These are phyloP conservation scores for Myriangium duriaei DNA, from an alignment of 2,329 filamentous ascomycete genomes.

Conservation along the genomic window DNA sequence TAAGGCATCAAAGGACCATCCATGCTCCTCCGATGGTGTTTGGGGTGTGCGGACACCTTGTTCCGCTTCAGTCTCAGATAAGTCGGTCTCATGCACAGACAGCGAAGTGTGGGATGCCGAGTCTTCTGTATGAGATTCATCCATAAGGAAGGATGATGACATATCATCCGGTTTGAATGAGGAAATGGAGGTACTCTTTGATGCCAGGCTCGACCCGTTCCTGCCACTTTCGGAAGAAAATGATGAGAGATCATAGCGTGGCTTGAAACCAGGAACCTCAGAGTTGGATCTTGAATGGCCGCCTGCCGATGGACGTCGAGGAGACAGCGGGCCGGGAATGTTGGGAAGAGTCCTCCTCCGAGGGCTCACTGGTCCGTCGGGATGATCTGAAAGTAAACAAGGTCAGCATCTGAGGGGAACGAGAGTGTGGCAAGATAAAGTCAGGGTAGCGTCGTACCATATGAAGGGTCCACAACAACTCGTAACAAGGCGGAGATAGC, in stretches of 20 bases:
- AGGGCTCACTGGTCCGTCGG: conserved; percentile 20
- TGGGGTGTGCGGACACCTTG: conserved; percentile 12
- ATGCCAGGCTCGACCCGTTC: conserved; percentile 8
- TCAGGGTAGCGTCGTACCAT: too few species aligned
- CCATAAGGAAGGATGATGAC: conserved; percentile 49
- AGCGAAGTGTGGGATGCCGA: conserved; percentile 9
- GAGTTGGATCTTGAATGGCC: conserved; percentile 37
- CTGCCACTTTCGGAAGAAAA: conserved; percentile 1
- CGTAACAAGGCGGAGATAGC: conserved; percentile 66
- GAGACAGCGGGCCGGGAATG: conserved; percentile 1
- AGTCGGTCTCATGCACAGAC: conserved; percentile 40
- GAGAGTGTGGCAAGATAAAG: too few species aligned
- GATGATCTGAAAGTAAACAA: conserved; percentile 4
- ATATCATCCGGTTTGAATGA: conserved; percentile 29
- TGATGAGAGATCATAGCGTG: conserved; percentile 15
- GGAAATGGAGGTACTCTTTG: conserved; percentile 6
- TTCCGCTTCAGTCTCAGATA: conserved; percentile 50
- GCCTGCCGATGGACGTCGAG: not conserved
- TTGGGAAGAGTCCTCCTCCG: conserved; percentile 20
- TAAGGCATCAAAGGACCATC: conserved; percentile 40
- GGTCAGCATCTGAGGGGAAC: too few species aligned
- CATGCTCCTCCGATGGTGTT: conserved; percentile 43
- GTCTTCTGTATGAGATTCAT: conserved; percentile 42
- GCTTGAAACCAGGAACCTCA: conserved; percentile 28
- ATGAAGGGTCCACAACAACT: conserved; percentile 48